Percentiles rank a stretch among this genome's conserved stretches.
Conservation (phyloP, 208 protist species). For the Acanthamoeba lugdunensis region DNA sequence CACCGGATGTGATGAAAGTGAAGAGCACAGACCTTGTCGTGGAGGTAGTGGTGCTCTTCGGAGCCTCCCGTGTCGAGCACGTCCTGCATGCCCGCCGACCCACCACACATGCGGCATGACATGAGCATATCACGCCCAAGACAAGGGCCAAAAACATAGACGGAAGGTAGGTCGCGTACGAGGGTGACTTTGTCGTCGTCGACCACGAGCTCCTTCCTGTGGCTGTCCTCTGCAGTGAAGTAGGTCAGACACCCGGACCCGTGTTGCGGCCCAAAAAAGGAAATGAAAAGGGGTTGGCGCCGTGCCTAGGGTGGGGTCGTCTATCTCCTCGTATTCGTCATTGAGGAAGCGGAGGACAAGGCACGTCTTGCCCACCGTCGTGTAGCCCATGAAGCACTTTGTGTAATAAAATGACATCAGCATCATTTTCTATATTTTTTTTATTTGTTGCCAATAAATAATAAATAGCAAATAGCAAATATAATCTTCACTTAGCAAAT, state of each 20-base stretch:
- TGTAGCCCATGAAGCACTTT: conserved; percentile 54
- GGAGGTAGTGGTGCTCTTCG: conserved; percentile 48
- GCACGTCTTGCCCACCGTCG: conserved; percentile 61
- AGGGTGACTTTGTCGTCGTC: conserved; percentile 14
- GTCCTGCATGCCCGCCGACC: not conserved
- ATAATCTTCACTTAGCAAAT: no score
- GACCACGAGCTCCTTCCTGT: conserved; percentile 11
- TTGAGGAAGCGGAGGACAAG: conserved; percentile 62
- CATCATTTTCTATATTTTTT: not conserved
- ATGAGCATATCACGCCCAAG: not conserved
- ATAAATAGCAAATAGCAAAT: no score
- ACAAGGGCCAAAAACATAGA: not conserved
- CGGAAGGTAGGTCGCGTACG: not conserved
- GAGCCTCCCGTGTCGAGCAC: conserved; percentile 43
- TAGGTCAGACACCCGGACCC: not conserved
- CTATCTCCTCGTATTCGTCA: conserved; percentile 64
- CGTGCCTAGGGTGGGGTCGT: conserved; percentile 53
- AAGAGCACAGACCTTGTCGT: not conserved
- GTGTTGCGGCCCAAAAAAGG: not conserved
- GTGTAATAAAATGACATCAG: not conserved
- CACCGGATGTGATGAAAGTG: not conserved
- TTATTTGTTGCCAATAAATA: no score
- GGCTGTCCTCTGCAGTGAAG: conserved; percentile 46
- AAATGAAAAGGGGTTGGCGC: not conserved
- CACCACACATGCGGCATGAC: not conserved